Evolutionary conservation across 176 grass and related monocot genomes (phyloP), one percentile per base, ranked within the genome.

Genomic region (Zea luxurians): DNA sequence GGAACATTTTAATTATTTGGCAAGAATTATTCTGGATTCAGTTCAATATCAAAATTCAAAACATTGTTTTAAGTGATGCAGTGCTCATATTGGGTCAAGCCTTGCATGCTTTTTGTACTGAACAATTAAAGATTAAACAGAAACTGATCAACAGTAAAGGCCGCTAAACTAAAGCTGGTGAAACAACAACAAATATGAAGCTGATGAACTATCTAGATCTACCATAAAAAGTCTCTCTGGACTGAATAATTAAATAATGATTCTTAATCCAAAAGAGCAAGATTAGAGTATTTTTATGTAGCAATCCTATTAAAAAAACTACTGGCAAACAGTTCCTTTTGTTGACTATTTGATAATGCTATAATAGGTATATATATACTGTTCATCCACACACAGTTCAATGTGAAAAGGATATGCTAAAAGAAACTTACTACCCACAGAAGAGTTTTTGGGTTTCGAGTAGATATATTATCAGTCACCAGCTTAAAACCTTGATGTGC

Each of bases 401-500:
- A 34, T 48, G 8, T 47, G 7, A 0, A 65, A 78, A 80, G 6
- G 3, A 53, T 34, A 64, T 16, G 2, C 18, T 37, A 71, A 57
- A 54, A 73, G 80, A 78, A 41, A 80, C 91, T 83, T 79, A 98
- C 95, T 91, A 94, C 95, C 95, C 95, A 98, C 74, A 98, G 85
- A 85, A 98, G 95, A 73, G 85, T 83, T 84, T 64, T 89, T 68
- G 85, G 85, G 55, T 87, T 98, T 81, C 95, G 83, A 75, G 95
- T 98, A 68, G 95, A 94, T 82, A 98, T 98, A 77, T 88, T 98
- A 79, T 98, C 91, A 71, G 95, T 98, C 73, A 98, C 85, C 27
- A 98, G 64, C 80, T 98, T 98, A 83, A 98, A 97, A 70, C 95
- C 91, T 88, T 94, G 91, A 85, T 98, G 95, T 66, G 95, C 92